Base-by-base conservation (phyloP, 805 yeast genomes). In the Komagataella pastoris region DNA sequence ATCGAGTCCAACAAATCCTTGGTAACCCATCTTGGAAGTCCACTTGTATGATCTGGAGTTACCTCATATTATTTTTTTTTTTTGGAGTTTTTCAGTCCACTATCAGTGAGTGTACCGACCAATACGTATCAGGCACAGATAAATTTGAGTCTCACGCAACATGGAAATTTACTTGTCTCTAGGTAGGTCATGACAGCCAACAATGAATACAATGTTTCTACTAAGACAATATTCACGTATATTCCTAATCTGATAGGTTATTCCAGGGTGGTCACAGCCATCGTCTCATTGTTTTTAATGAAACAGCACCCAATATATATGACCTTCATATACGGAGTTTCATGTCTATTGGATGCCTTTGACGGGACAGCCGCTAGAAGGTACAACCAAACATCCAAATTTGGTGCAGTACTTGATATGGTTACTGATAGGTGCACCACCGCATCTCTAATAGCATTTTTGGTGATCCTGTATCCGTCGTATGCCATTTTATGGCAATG, bases 401-500 rank as follows among this genome's bases (percentile, higher is more conserved):
- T 88, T 58, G 99, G 99, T 44, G 98, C 99, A 17, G 96, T 95
- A 18, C 76, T 93, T 59, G 99, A 93, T 67, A 93, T 93, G 99
- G 97, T 93, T 36, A 91, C 99, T 17, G 99, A 93, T 66, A 77
- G 99, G 63, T 93, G 97, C 65, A 90, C 99, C 12, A 93, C 99
- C 0, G 80, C 95, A 12, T 85, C 96, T n/a, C 75, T 93, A 61
- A 81, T 93, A 58, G 89, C 95, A 65, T 93, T 78, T 65, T 73
- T 93, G 53, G 80, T 93, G 57, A 81, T 86, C 44, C 71, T 85
- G 48, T 91, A 87, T 62, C 97, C 97, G 6, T 59, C 66, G 36
- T 85, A 73, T 67, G 71, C 79, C 50, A 67, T 86, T 10, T 57
- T 81, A 7, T 90, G 91, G 82, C 99, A 93, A 70, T 59, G 87